phyloP scores from a whole-genome alignment of 2,329 filamentous ascomycete genomes.

The Xylaria polymorpha region DNA sequence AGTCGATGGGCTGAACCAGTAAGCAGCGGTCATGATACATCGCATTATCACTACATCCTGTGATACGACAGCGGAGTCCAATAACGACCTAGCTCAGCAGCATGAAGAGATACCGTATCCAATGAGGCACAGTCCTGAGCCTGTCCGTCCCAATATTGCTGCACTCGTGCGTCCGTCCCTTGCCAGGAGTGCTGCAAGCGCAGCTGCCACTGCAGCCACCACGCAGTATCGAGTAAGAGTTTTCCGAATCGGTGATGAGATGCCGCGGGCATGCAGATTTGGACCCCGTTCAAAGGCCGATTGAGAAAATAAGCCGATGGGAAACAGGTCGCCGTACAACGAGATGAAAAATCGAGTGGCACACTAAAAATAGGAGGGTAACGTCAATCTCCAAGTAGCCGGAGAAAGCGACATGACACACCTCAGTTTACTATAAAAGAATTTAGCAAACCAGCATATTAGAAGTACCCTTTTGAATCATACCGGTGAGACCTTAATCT shows the following conservation, averaged over 20 bases:
- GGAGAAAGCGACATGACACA: neutral
- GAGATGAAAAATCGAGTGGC: neutral
- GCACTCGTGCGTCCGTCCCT: conserved; percentile 15
- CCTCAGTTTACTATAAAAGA: neutral
- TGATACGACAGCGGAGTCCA: conserved; percentile 14
- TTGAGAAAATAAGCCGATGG: neutral
- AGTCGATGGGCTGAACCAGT: conserved; percentile 4
- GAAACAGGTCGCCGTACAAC: neutral
- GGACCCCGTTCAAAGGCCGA: neutral
- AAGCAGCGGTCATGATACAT: conserved; percentile 3
- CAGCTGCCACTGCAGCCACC: conserved; percentile 29
- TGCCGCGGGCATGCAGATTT: neutral
- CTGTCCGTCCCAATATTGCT: conserved; percentile 1
- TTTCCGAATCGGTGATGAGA: neutral
- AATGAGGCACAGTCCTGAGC: conserved; percentile 14
- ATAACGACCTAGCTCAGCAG: conserved; percentile 13
- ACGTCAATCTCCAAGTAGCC: neutral
- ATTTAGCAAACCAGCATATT: neutral
- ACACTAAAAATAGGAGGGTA: neutral
- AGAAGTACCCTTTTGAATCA: neutral
- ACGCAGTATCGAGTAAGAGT: neutral
- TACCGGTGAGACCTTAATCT: neutral
- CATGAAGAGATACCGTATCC: neutral
- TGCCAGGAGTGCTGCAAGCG: conserved; percentile 23
- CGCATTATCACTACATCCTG: conserved; percentile 16